Evolutionary conservation across 768 basidiomycete genomes (phyloP).

Genomic region (Termitomyces sp.): DNA sequence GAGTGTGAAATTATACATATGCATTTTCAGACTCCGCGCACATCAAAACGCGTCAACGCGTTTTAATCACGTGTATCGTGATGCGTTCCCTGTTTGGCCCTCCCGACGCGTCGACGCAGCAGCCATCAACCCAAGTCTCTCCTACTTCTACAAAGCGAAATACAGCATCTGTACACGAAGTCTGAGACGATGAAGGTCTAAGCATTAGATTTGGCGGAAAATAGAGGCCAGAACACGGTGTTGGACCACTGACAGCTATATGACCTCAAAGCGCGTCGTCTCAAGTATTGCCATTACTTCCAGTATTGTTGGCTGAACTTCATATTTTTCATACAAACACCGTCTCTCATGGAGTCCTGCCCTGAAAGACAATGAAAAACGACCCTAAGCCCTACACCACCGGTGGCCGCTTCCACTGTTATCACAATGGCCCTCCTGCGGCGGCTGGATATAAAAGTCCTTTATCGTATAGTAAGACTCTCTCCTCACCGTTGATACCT

Average conservation of each 20-base stretch:
- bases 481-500: no score
- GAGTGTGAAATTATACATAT: conserved; percentile 20
- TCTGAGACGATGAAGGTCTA: background rate
- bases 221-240: conserved; percentile 3
- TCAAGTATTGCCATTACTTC: background rate
- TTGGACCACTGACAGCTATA: conserved; percentile 3
- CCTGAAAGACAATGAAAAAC: background rate
- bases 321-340: background rate
- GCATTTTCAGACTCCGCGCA: conserved; percentile 35
- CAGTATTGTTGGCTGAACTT: background rate
- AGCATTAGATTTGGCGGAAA: background rate
- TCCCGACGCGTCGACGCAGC: background rate
- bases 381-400: background rate
- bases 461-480: background rate
- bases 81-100: conserved; percentile 16
- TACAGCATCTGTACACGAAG: conserved; percentile 1
- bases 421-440: background rate
- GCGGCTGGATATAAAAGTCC: background rate
- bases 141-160: background rate
- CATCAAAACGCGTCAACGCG: conserved; percentile 37
- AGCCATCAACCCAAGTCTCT: no score
- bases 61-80: conserved; percentile 30
- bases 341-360: background rate
- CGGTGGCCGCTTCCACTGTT: conserved; percentile 1
- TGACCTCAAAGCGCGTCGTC: background rate